A percentile compares a stretch with the other conserved stretches of the same genome.
phyloP scores from a whole-genome alignment of 192 early-diverging fungal genomes.

The Coemansia javaensis region DNA sequence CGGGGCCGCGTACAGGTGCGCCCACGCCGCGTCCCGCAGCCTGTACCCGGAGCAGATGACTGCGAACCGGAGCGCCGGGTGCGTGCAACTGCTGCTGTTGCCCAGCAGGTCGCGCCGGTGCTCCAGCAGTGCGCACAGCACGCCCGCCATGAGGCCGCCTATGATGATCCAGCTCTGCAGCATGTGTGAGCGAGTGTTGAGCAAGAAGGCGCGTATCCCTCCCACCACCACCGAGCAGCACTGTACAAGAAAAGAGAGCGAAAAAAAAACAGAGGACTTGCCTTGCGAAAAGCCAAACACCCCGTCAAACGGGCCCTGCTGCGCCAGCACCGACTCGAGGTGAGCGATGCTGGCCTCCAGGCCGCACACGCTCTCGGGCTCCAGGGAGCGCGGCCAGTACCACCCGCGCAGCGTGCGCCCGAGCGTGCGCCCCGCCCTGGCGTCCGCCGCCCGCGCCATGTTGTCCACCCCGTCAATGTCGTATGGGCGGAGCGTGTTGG shows the following conservation, averaged over 20 bases:
- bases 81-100: slow-evolving; percentile 1
- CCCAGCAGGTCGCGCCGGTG: slow-evolving; percentile 2
- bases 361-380: slow-evolving; percentile 25
- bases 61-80: slow-evolving; percentile 30
- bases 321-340: slow-evolving; percentile 17
- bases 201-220: too few relatives aligned
- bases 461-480: slow-evolving; percentile 39
- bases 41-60: slow-evolving; percentile 42
- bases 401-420: slow-evolving; percentile 19
- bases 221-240: too few relatives aligned
- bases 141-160: slow-evolving; percentile 40
- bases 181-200: too few relatives aligned
- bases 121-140: slow-evolving; percentile 33
- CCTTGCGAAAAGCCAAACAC: slow-evolving; percentile 47
- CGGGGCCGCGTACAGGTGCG: slow-evolving; percentile 19
- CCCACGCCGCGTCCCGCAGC: slow-evolving; percentile 29
- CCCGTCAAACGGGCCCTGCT: slow-evolving; percentile 45
- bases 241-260: too few relatives aligned
- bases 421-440: slow-evolving; percentile 13
- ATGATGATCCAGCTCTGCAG: slow-evolving; percentile 1
- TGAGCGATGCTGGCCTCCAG: slow-evolving; percentile 26
- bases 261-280: too few relatives aligned
- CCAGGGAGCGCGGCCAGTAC: slow-evolving; percentile 28
- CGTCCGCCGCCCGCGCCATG: slow-evolving; percentile 17
- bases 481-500: slow-evolving; percentile 34